Conservation (phyloP, 2,329 filamentous ascomycete genomes). For the Pseudogymnoascus sp. region DNA sequence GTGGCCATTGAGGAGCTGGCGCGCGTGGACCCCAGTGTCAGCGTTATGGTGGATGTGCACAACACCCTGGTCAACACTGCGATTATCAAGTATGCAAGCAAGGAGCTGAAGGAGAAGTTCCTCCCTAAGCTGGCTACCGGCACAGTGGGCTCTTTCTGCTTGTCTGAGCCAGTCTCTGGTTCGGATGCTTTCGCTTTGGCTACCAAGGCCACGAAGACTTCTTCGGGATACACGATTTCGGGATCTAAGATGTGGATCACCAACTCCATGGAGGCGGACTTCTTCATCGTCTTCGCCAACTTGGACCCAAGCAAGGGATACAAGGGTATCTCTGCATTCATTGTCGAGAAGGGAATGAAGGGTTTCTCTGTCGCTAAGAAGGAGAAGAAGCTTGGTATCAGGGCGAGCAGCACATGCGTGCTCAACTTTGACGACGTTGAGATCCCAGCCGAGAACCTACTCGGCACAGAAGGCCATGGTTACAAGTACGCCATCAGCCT, state of each 20-base stretch:
- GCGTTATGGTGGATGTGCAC: conserved; percentile 92
- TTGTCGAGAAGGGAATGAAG: conserved; percentile 81
- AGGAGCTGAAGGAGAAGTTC: conserved; percentile 73
- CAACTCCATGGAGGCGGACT: conserved; percentile 84
- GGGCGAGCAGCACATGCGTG: conserved; percentile 90
- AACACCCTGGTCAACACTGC: conserved; percentile 97
- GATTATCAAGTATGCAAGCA: conserved; percentile 74
- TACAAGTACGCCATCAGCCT: conserved; percentile 97
- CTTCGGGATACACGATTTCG: conserved; percentile 75
- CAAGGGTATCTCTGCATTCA: conserved; percentile 92
- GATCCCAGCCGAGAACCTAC: conserved; percentile 77
- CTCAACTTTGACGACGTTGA: conserved; percentile 96
- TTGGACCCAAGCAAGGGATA: conserved; percentile 87
- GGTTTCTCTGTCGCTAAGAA: conserved; percentile 98
- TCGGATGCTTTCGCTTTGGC: conserved; percentile 94
- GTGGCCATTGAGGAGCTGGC: conserved; percentile 96
- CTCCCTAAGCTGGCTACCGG: conserved; percentile 83
- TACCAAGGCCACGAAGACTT: conserved; percentile 79
- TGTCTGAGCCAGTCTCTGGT: conserved; percentile 86
- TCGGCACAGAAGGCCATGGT: conserved; percentile 81
- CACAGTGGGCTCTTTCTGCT: conserved; percentile 83
- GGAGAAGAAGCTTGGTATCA: conserved; percentile 98
- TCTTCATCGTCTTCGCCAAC: conserved; percentile 98
- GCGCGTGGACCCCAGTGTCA: conserved; percentile 86
- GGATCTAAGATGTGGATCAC: conserved; percentile 99